phyloP scores from a whole-genome alignment of 768 basidiomycete species.

The Amyloporia xantha region DNA sequence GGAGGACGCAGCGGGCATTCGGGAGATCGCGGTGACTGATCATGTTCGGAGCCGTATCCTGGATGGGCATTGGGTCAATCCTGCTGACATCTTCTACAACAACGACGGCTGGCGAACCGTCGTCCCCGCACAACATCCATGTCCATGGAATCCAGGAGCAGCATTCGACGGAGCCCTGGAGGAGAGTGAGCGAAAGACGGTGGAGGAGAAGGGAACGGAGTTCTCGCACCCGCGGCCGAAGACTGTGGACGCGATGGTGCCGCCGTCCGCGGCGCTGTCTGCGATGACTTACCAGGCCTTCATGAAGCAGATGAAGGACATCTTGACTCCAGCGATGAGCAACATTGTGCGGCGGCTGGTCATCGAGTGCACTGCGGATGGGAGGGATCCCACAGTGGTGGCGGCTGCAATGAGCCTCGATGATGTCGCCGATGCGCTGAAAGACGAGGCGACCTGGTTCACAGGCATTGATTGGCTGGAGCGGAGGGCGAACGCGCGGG shows the following conservation, averaged over 20 bases:
- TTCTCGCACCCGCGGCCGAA: slow-evolving; percentile 42
- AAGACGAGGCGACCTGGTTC: slow-evolving; percentile 61
- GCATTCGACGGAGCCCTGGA: slow-evolving; percentile 20
- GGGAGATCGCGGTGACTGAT: slow-evolving; percentile 56
- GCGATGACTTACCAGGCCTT: slow-evolving; percentile 56
- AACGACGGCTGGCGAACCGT: slow-evolving; percentile 33
- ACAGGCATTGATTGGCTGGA: slow-evolving; percentile 68
- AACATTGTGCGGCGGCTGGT: slow-evolving; percentile 63
- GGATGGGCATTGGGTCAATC: slow-evolving; percentile 72
- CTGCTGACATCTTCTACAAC: slow-evolving; percentile 62
- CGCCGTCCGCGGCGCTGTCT: slow-evolving; percentile 58
- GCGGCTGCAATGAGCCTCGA: slow-evolving; percentile 52
- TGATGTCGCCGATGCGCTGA: slow-evolving; percentile 50
- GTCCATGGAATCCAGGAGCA: slow-evolving; percentile 44
- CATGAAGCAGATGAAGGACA: slow-evolving; percentile 49
- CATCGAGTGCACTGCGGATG: slow-evolving; percentile 51
- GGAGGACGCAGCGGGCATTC: slow-evolving; percentile 40
- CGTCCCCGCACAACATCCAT: slow-evolving; percentile 38
- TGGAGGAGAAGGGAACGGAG: slow-evolving; percentile 23
- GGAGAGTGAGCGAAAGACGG: slow-evolving; percentile 18
- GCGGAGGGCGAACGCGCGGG: slow-evolving; percentile 31
- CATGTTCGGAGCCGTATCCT: slow-evolving; percentile 68
- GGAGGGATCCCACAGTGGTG: slow-evolving; percentile 45
- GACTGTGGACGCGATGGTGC: slow-evolving; percentile 43
- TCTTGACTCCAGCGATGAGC: slow-evolving; percentile 58